phyloP scores from a whole-genome alignment of 139 green algal species.

The Picochlorum sp. region DNA sequence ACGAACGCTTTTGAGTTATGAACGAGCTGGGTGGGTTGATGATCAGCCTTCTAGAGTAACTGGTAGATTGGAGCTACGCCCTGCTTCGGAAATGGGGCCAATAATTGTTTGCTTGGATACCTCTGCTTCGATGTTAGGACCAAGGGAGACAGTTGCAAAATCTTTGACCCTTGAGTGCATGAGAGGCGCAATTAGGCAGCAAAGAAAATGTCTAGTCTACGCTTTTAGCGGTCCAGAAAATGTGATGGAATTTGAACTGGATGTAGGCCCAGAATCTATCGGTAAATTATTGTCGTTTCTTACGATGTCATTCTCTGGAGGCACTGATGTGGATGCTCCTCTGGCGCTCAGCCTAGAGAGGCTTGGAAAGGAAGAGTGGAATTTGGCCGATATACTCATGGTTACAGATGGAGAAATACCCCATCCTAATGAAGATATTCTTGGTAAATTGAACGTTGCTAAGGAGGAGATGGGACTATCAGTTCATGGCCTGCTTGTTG shows the following conservation, averaged over 20 bases:
- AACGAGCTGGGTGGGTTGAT: conserved; percentile 78
- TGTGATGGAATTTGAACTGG: conserved; percentile 79
- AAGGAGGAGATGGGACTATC: conserved; percentile 56
- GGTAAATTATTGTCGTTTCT: conserved; percentile 74
- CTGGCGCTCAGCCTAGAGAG: conserved; percentile 63
- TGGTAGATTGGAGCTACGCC: conserved; percentile 64
- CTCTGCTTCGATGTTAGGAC: conserved; percentile 36
- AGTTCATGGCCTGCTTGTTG: conserved; percentile 80
- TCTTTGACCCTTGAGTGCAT: conserved; percentile 83
- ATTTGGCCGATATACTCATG: conserved; percentile 81
- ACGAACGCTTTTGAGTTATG: conserved; percentile 76
- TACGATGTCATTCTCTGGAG: conserved; percentile 41
- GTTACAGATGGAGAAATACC: conserved; percentile 88
- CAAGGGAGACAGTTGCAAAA: conserved; percentile 78
- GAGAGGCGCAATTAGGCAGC: conserved; percentile 66
- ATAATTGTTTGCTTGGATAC: conserved; percentile 94
- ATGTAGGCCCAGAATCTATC: conserved; percentile 32
- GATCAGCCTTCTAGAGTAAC: conserved; percentile 57
- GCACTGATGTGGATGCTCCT: conserved; percentile 54
- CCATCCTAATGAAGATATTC: conserved; percentile 37
- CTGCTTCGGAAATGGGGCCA: conserved; percentile 75
- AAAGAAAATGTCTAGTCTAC: conserved; percentile 74
- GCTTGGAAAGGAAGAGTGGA: conserved; percentile 54
- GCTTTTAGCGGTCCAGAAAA: conserved; percentile 68
- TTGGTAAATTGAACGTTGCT: conserved; percentile 23